Conservation (phyloP, 2,329 filamentous ascomycete species). For the Fusarium foetens region DNA sequence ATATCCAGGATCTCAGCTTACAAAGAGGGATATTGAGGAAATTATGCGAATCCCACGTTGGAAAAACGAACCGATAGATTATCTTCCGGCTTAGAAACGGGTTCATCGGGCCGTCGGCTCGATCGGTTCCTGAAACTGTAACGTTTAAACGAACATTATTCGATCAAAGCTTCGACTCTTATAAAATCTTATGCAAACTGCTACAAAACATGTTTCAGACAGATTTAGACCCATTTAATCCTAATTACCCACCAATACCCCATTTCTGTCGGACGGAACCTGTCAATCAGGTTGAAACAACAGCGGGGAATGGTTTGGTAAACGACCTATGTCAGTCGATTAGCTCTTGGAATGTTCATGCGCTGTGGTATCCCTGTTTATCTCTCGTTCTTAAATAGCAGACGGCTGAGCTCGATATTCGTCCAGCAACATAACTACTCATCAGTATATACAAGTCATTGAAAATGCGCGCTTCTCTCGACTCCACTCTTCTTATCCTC, state of each 20-base stretch:
- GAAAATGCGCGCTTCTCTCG: conserved; percentile 24
- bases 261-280: fast-evolving
- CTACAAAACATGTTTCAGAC: conserved; percentile 8
- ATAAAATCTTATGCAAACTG: background rate
- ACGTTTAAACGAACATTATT: background rate
- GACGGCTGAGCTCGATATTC: no score
- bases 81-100: no score
- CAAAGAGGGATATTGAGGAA: fast-evolving
- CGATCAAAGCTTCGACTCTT: background rate
- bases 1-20: no score
- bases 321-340: background rate
- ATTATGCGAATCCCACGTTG: fast-evolving
- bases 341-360: background rate
- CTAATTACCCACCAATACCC: conserved; percentile 11
- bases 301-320: background rate
- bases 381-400: background rate
- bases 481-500: conserved; percentile 11
- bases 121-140: background rate
- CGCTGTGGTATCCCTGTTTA: background rate
- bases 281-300: conserved; percentile 5
- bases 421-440: background rate
- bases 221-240: background rate
- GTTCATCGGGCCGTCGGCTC: background rate
- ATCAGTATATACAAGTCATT: fast-evolving
- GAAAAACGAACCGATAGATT: fast-evolving